Base-by-base conservation (phyloP, 2,329 filamentous ascomycete species). In the Aspergillus terreus region DNA sequence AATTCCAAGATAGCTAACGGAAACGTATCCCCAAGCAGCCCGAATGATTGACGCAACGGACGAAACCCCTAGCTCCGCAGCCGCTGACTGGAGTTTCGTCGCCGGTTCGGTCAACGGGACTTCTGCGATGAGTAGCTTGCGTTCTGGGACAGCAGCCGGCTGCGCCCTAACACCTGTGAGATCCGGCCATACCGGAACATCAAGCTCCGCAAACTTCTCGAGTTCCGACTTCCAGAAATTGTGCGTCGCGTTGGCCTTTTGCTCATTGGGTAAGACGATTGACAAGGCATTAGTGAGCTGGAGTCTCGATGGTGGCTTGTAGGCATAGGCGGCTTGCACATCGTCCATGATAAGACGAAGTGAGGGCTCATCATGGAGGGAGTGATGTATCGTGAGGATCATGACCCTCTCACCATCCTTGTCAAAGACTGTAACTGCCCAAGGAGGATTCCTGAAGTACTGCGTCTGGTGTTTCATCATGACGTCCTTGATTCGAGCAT, bases 331-430 rank as follows among this genome's bases (percentile, higher is more conserved):
- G 3, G 51, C 50, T 9, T 54, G 52, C 15, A 70, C 53, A 47
- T 69, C 64, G 17, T 57, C 53, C 25, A 64, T 49, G 2, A 71
- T 61, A 6, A 62, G 58, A n/a, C 56, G 50, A 4, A 71, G 57
- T 6, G 66, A 68, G 19, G 63, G 62, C 1, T 62, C 67, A 51
- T 71, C 68, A 21, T 67, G 64, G 15, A 71, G 57, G 2, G 66
- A 61, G 53, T 71, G 68, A 33, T 71, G 68, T 11, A 71, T 61
- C 4, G 64, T 71, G 14, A 75, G 42, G 46, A 74, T 64, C 67
- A 75, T 66, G 5, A 59, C 46, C 15, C 46, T 47, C 7, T 60
- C 61, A 21, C 47, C 40, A 1, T 61, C 58, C 7, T 59, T 58
- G 10, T 65, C 56, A 5, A 66, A 60, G 15, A 73, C 55, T 4